Base-by-base conservation (phyloP, 164 flowering plant species). In the Sedum album region DNA sequence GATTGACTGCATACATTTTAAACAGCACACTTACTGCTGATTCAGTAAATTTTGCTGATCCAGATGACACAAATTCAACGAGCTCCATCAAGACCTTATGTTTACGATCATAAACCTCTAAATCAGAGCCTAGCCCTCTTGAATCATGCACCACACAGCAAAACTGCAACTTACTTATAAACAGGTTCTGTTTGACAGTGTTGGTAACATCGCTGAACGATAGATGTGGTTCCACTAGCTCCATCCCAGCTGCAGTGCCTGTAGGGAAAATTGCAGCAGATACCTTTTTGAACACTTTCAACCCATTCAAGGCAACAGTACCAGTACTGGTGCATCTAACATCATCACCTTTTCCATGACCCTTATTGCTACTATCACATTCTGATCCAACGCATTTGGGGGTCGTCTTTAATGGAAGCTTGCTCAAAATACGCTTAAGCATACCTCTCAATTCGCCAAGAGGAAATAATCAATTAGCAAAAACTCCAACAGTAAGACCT, bases 351-450 rank as follows among this genome's bases (percentile, higher is more conserved):
- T 20, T 26, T 14, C 33, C 62, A 57, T 30, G 33, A 57, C 20
- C 62, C 62, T 57, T 28, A 17, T 1, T 3, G 62, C 5, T 57
- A 57, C 8, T 30, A 26, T 57, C 62, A 57, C 62, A 57, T 26
- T 57, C 62, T 57, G 62, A 9, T 57, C 62, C 62, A 20, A 57
- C 62, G 20, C 31, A 57, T 57, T 57, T 57, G n/a, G n/a, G n/a
- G 31, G 62, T 3, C 6, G 62, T 57, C 62, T 57, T 57, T 7
- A 11, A 33, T 1, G 62, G 62, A 57, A 57, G 62, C 62, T 28
- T 57, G 33, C 62, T 57, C 33, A 57, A 15, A 57, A 57, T 57
- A 13, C 20, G 18, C 62, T 57, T 57, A 13, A 57, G 62, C 62
- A 57, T 57, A 28, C 6, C 33, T 57, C 62, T 17, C 31, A 20